Base-by-base conservation (phyloP, 2,329 filamentous ascomycete genomes). In the Neospermospora avenae region DNA sequence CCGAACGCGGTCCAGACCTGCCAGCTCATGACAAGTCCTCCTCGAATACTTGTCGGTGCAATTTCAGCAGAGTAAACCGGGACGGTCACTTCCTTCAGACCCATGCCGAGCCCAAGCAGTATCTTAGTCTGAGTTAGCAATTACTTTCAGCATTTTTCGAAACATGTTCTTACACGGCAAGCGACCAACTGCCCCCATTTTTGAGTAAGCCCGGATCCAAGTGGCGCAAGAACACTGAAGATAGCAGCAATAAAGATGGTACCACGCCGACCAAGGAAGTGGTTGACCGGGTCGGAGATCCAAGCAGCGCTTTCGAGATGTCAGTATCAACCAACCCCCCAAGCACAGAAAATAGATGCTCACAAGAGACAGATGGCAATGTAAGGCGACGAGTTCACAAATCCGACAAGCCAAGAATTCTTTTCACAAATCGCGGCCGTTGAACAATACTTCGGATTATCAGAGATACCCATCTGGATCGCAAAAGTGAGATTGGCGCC, bases 161-260 rank as follows among this genome's bases (percentile, higher is more conserved):
- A 42, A 22, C 11, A 22, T 22, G 1, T 2, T 22, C 48, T 35
- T 8, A 45, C 74, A 74, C 83, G 81, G 57, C 76, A 79, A n/a
- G 79, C 74, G 42, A 84, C 77, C 3, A 87, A 75, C 67, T 87
- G 77, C 8, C 72, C 73, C 84, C 85, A 89, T 37, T 73, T 82
- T 64, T 86, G 83, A 8, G 79, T 78, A 16, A 84, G 67, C 0
- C 80, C 85, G 64, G 80, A 83, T 24, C 85, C 85, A 65, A 89
- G 82, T 1, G 84, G 81, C 1, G 85, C 75, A 11, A 87, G 67
- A 1, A 88, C 74, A 65, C 83, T 87, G 70, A 89, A 86, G 65
- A 86, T 74, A 13, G 82, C 84, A 6, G 81, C 80, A 48, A 86
- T 71, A 69, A 88, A 88, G 62, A 89, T 89, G 48, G 83, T 81